Conservation (phyloP, 208 protist species). For the Trypanosoma cruzi region DNA sequence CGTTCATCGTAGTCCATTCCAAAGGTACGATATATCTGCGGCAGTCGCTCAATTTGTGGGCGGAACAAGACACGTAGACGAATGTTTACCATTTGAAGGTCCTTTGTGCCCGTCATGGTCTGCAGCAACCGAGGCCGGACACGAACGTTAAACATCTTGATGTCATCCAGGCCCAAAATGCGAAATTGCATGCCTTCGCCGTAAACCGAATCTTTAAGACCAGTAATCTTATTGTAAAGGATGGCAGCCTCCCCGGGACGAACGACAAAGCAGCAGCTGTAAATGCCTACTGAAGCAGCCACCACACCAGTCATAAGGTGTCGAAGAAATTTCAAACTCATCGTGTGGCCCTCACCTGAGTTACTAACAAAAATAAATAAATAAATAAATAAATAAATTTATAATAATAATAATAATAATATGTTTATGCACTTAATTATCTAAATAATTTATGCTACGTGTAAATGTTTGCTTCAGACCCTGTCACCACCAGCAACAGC, state of each 20-base stretch:
- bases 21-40: conserved; percentile 91
- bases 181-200: conserved; percentile 89
- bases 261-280: conserved; percentile 93
- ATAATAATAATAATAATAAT: no score
- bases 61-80: conserved; percentile 91
- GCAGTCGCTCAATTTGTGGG: conserved; percentile 81
- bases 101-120: conserved; percentile 94
- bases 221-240: conserved; percentile 91
- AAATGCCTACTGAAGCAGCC: conserved; percentile 69
- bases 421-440: no score
- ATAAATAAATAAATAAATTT: no score
- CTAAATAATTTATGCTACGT: no score
- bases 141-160: conserved; percentile 97
- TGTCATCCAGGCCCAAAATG: conserved; percentile 95
- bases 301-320: conserved; percentile 58
- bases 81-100: conserved; percentile 95
- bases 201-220: conserved; percentile 89
- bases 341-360: conserved; percentile 1
- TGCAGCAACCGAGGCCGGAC: conserved; percentile 88
- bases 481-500: no score
- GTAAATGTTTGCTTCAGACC: no score
- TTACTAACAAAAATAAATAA: background rate
- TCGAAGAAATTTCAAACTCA: conserved; percentile 69
- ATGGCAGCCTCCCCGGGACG: conserved; percentile 92
- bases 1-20: conserved; percentile 96